Percentiles rank a stretch among this genome's conserved stretches.
Evolutionary conservation across 495 filamentous ascomycete genomes (phyloP).

Genomic region (Penicillium canescens): DNA sequence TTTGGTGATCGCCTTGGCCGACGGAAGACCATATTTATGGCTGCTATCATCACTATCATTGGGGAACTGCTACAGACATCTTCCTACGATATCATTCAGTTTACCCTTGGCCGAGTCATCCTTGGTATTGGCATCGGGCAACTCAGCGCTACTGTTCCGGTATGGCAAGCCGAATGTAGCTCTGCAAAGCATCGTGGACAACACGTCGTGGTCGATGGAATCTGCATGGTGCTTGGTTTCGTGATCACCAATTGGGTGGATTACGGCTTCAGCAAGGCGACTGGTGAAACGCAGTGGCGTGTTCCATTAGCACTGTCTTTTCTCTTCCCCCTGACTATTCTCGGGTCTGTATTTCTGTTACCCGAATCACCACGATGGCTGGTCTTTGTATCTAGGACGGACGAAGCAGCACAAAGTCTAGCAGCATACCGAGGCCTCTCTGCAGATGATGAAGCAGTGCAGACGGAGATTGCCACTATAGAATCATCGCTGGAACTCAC

Average conservation of each 20-base stretch:
- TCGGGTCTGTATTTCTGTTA: constrained; percentile 47
- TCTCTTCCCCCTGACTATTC: constrained; percentile 43
- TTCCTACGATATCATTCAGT: constrained; percentile 37
- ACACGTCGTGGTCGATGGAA: constrained; percentile 47
- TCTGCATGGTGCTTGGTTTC: constrained; percentile 57
- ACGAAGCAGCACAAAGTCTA: constrained; percentile 31
- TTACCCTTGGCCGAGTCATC: constrained; percentile 47
- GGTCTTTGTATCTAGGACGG: constrained; percentile 30
- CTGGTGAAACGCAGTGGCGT: constrained; percentile 49
- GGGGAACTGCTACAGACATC: constrained; percentile 51
- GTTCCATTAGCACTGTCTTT: constrained; percentile 49
- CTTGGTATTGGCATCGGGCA: constrained; percentile 61
- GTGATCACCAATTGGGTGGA: constrained; percentile 57
- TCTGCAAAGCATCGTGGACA: constrained; percentile 40
- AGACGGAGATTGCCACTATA: constrained; percentile 39
- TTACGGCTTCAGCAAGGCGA: constrained; percentile 47
- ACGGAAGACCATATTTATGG: constrained; percentile 55
- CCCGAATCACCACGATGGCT: constrained; percentile 55
- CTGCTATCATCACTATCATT: constrained; percentile 46
- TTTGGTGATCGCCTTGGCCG: constrained; percentile 52
- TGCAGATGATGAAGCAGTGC: constrained; percentile 27
- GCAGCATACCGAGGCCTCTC: constrained; percentile 31
- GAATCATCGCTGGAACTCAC: constrained; percentile 37
- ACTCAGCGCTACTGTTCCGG: constrained; percentile 58
- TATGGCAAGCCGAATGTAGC: constrained; percentile 45